These are phyloP conservation scores for Ottelia alismoides DNA, from an alignment of 106 monocot genomes.

Conservation along the genomic window DNA sequence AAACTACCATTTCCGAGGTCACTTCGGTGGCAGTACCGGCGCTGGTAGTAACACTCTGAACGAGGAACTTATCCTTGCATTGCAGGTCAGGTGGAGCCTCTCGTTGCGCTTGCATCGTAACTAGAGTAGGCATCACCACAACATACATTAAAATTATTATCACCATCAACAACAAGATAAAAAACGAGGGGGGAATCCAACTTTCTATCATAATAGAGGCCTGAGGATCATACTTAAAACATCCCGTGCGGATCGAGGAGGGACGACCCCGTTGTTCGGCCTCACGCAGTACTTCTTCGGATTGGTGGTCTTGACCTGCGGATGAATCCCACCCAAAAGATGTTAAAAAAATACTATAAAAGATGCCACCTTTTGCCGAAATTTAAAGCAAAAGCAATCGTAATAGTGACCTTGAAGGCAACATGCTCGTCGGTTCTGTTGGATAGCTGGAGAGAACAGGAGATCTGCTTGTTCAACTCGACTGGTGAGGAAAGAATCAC, in stretches of 20 bases:
- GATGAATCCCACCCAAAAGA: not conserved
- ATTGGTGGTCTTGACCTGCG: constrained; percentile 20
- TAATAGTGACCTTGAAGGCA: constrained; percentile 48
- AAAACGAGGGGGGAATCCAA: too few species aligned
- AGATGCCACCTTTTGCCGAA: too few species aligned
- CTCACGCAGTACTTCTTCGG: constrained; percentile 21
- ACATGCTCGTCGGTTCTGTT: constrained; percentile 50
- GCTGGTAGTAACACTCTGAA: constrained; percentile 38
- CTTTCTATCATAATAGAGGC: too few species aligned
- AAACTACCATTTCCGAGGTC: constrained; percentile 44
- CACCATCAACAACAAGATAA: too few species aligned
- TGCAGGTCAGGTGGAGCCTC: constrained; percentile 56
- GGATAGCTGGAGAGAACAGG: constrained; percentile 46
- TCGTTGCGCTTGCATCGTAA: constrained; percentile 78
- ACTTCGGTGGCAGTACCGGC: constrained; percentile 25
- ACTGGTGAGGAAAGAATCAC: constrained; percentile 11
- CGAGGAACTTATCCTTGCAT: constrained; percentile 73
- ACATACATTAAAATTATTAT: too few species aligned
- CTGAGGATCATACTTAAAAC: constrained; percentile 9
- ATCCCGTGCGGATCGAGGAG: constrained; percentile 14
- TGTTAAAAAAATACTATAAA: too few species aligned
- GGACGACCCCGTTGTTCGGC: constrained; percentile 10
- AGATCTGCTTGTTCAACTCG: constrained; percentile 62
- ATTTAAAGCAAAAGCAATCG: not conserved
- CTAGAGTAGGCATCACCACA: constrained; percentile 12